Conservation (phyloP, 805 yeast species). For the Candida methanosorbosa region DNA sequence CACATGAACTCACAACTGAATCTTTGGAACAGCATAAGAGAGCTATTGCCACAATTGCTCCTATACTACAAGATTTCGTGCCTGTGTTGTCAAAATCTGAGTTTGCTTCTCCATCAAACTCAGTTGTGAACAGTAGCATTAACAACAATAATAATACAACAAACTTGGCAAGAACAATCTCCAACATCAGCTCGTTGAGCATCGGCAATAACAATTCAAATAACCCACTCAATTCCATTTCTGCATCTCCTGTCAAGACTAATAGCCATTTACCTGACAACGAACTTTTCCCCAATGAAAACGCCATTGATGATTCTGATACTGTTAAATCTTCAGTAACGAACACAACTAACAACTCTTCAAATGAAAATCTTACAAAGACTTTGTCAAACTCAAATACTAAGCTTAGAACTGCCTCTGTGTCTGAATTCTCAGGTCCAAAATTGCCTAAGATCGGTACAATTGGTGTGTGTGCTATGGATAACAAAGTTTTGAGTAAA, state of each 20-base stretch:
- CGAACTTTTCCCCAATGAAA: background rate
- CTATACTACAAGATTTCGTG: conserved; percentile 59
- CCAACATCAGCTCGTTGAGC: conserved; percentile 4
- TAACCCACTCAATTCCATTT: background rate
- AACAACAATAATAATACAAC: background rate
- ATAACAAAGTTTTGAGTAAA: conserved; percentile 88
- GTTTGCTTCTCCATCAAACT: conserved; percentile 25
- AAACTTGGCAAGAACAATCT: conserved; percentile 1
- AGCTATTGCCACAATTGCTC: conserved; percentile 76
- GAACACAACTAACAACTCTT: background rate
- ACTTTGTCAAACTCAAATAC: no score
- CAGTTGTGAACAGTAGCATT: conserved; percentile 18
- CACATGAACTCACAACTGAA: conserved; percentile 13
- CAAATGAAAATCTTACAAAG: background rate
- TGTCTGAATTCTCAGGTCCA: conserved; percentile 34
- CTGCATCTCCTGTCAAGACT: background rate
- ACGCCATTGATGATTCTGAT: background rate
- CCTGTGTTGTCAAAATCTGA: conserved; percentile 54
- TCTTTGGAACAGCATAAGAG: conserved; percentile 30
- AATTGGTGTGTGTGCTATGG: conserved; percentile 99
- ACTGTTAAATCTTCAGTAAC: background rate
- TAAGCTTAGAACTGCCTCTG: no score
- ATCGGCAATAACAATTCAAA: conserved; percentile 3
- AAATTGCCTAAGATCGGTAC: conserved; percentile 73
- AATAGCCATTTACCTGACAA: background rate